Evolutionary conservation across 805 yeast species (phyloP), one percentile per base, ranked within the genome.

Genomic region (Saturnispora zaruensis): DNA sequence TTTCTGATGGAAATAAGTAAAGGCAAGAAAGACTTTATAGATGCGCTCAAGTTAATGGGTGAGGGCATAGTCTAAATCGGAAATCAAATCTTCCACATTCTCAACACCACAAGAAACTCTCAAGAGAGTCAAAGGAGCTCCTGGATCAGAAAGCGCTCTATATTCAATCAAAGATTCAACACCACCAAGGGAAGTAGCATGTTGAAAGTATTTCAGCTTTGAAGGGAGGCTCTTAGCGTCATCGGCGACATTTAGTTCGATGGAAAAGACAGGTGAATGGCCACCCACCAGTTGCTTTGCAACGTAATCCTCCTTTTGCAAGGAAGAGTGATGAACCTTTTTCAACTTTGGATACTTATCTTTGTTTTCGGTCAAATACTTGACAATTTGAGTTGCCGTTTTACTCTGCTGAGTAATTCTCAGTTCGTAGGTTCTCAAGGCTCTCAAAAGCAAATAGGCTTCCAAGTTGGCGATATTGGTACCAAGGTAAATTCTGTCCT

Each of bases 101-200:
- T 90, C 96, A 44, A 82, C 74, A 21, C 97, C 98, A 41, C 85
- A 72, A 52, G 95, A 85, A 5, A 90, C 68, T 65, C 97, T 76
- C 38, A 90, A 65, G 44, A 88, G 64, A 1, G 77, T 74, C 21
- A 77, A 74, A 20, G 76, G 70, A 13, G 81, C 83, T 4, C 67
- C 55, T 1, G 75, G 62, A 61, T 88, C 91, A 23, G 84, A 75
- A 67, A 90, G 61, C 0, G 87, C 82, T 61, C 96, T 78, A 96
- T 96, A 88, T 66, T 90, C 97, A 51, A 90, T 79, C 60, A 89
- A 70, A 43, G 95, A 84, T 66, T 91, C 97, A 13, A 85, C 87
- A 21, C 97, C 96, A 37, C 97, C 97, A 25, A 91, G 71, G 2
- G 96, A 87, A 0, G 96, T 89, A 4, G 96, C 96, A 66, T 90